Percentiles rank a stretch among this genome's conserved stretches.
These are phyloP conservation scores for Eimeria falciformis DNA, from an alignment of 169 alveolate genomes.

Conservation along the genomic window DNA sequence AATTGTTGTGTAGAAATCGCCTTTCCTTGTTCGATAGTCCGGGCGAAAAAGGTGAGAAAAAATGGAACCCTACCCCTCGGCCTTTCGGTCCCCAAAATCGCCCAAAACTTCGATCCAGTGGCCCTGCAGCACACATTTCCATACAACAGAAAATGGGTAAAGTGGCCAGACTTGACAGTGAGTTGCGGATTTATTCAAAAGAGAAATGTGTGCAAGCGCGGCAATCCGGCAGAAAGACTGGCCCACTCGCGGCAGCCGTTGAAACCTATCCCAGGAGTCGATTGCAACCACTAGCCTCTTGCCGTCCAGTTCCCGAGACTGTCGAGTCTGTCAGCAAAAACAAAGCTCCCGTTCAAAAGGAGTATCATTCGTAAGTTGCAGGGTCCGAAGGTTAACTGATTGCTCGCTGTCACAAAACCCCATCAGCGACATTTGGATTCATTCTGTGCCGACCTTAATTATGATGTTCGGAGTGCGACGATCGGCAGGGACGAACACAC, in stretches of 20 bases:
- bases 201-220: background rate
- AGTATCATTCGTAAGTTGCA: background rate
- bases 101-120: constrained; percentile 95
- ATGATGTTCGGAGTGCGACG: constrained; percentile 76
- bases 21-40: background rate
- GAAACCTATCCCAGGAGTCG: constrained; percentile 90
- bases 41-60: background rate
- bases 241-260: constrained; percentile 87
- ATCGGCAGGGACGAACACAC: constrained; percentile 78
- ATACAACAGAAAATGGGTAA: background rate
- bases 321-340: constrained; percentile 78
- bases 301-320: constrained; percentile 87
- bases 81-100: constrained; percentile 89
- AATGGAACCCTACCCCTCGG: constrained; percentile 87
- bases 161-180: no score
- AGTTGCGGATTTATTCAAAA: background rate
- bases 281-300: constrained; percentile 93
- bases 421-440: background rate
- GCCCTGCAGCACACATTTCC: constrained; percentile 82
- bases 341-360: no score
- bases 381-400: no score
- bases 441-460: constrained; percentile 36
- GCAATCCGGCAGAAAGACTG: background rate
- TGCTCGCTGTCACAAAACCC: no score
- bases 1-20: background rate